Evolutionary conservation across 208 protist genomes (phyloP), one percentile per base, ranked within the genome.

Genomic region (Trypanosoma melophagium): DNA sequence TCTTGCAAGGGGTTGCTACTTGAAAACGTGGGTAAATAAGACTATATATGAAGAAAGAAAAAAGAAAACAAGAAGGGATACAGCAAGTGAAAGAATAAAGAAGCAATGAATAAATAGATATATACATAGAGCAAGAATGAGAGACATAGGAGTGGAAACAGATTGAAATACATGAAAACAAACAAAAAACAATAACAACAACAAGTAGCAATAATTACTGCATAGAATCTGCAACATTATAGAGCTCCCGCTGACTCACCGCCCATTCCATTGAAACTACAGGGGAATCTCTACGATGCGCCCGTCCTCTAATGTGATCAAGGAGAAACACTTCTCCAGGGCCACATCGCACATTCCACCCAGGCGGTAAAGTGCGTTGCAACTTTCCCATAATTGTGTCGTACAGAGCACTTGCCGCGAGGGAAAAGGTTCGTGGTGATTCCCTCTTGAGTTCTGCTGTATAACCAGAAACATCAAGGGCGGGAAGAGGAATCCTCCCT

Each of bases 361-460:
- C 66, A 47, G 56, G 54, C 4, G 66, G 55, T 21, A 59, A 24
- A 25, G 49, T 52, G 7, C 66, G 55, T 54, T 71, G 66, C 24
- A 40, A 22, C 14, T 19, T 51, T 8, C 66, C 66, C 52, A 71
- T 22, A 41, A 71, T 59, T 5, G 58, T 62, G 19, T 71, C 66
- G 57, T 71, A 71, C 17, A 71, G 54, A 21, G 24, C 58, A 22
- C 51, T 60, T 54, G 55, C 42, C 4, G 66, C 57, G 24, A 71
- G 54, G 7, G 66, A 71, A 40, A n/a, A 16, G 28, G 5, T 5
- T 35, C 28, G 1, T 35, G 28, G 28, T 5, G 28, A 35, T 5
- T 35, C 28, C 5, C 28, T 35, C 28, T 5, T 35, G 28, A 5
- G 28, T 5, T 35, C 28, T 35, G 5, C 28, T 5, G 28, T 5